Percentiles rank a stretch among this genome's conserved stretches.
Evolutionary conservation across 2,329 filamentous ascomycete genomes (phyloP).

Genomic region (Trichoderma atroviride): DNA sequence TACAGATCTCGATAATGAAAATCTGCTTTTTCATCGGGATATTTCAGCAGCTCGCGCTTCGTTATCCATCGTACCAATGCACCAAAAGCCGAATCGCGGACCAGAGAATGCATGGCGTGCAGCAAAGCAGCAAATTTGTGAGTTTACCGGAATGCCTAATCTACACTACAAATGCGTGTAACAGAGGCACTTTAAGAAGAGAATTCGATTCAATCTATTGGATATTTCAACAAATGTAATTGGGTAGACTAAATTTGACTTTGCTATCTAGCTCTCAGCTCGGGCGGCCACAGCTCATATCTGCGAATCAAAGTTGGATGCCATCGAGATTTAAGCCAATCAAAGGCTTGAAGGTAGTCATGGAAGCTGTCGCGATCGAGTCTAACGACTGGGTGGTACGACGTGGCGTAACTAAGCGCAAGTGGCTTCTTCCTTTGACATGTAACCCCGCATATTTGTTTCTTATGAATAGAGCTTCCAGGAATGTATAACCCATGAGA

Average conservation of each 20-base stretch:
- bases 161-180: not conserved
- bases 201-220: not conserved
- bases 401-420: not conserved
- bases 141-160: too few species aligned
- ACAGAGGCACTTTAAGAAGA: not conserved
- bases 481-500: not conserved
- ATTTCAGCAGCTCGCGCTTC: not conserved
- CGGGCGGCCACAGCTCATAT: not conserved
- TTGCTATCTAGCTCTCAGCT: not conserved
- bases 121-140: not conserved
- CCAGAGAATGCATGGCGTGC: not conserved
- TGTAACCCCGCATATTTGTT: not conserved
- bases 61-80: not conserved
- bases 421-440: not conserved
- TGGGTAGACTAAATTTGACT: not conserved
- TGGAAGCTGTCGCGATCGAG: not conserved
- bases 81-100: slow-evolving; percentile 8
- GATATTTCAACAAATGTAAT: not conserved
- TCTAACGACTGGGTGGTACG: not conserved
- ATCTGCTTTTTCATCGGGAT: not conserved
- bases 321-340: not conserved
- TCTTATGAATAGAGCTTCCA: not conserved
- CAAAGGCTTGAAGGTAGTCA: not conserved
- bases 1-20: not conserved
- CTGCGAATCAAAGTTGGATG: not conserved